Evolutionary conservation across 495 filamentous ascomycete genomes (phyloP).

Genomic region (Neurospora sp.): DNA sequence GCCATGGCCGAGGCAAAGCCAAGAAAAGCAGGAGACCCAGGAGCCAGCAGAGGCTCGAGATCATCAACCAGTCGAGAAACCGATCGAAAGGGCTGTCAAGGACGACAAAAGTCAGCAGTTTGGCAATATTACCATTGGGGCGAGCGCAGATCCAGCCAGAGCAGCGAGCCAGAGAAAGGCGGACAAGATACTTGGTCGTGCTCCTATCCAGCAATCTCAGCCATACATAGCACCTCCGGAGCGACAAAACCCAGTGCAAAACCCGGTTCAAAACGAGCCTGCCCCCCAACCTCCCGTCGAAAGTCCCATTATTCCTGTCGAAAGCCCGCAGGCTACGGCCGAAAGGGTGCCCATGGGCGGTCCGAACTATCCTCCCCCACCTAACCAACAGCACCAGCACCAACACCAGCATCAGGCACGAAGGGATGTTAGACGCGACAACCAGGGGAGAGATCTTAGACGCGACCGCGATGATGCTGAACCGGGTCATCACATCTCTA

Average conservation of each 20-base stretch:
- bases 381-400: not conserved
- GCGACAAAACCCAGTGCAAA: not conserved
- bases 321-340: not conserved
- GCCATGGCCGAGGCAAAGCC: not conserved
- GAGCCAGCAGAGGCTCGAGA: not conserved
- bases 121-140: not conserved
- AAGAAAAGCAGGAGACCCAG: not conserved
- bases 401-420: slow-evolving; percentile 3
- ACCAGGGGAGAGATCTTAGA: not conserved
- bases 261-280: not conserved
- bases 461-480: slow-evolving; percentile 12
- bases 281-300: not conserved
- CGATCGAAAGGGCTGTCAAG: not conserved
- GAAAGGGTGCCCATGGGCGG: not conserved
- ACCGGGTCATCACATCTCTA: slow-evolving; percentile 28
- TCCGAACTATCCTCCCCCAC: not conserved
- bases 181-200: slow-evolving; percentile 18
- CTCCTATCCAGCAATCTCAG: slow-evolving; percentile 6
- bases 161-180: slow-evolving; percentile 18
- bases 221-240: not conserved
- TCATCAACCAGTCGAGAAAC: not conserved
- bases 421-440: slow-evolving; percentile 2
- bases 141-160: not conserved
- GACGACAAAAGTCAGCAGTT: not conserved
- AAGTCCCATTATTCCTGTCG: not conserved